These are phyloP conservation scores for Torulaspora maleeae DNA, from an alignment of 805 yeast genomes.

Conservation along the genomic window DNA sequence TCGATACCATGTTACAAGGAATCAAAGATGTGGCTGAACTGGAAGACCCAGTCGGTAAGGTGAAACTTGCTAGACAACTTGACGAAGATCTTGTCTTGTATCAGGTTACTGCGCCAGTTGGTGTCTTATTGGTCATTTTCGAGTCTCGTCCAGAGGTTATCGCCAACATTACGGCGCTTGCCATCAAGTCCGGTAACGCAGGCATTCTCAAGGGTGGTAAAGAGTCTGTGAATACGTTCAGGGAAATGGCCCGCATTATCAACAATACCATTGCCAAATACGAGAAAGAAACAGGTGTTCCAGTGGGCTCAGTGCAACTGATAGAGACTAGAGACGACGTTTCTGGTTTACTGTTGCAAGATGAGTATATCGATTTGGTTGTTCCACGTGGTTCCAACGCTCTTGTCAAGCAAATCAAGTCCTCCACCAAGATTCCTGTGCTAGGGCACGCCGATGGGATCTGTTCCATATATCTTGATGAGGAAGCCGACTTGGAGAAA, in stretches of 20 bases:
- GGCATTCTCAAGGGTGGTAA: slow-evolving; percentile 98
- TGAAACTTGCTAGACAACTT: slow-evolving; percentile 73
- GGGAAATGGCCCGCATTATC: slow-evolving; percentile 71
- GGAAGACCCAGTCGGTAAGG: slow-evolving; percentile 89
- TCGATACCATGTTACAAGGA: slow-evolving; percentile 92
- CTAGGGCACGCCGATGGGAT: slow-evolving; percentile 98
- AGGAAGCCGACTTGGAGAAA: slow-evolving; percentile 69
- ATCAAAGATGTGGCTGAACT: slow-evolving; percentile 83
- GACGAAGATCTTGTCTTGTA: slow-evolving; percentile 86
- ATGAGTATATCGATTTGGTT: slow-evolving; percentile 85
- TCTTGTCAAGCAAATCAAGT: slow-evolving; percentile 80
- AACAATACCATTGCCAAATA: slow-evolving; percentile 46
- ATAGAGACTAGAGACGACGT: slow-evolving; percentile 89
- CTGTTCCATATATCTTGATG: slow-evolving; percentile 82
- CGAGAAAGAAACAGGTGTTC: slow-evolving; percentile 58
- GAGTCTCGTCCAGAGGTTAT: slow-evolving; percentile 98
- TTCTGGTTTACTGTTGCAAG: slow-evolving; percentile 75
- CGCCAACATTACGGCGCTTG: slow-evolving; percentile 93
- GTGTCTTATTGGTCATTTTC: slow-evolving; percentile 86
- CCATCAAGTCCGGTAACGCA: slow-evolving; percentile 93
- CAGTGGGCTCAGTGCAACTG: slow-evolving; percentile 75
- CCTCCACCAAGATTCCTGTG: slow-evolving; percentile 89
- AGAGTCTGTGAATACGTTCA: slow-evolving; percentile 81
- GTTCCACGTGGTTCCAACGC: slow-evolving; percentile 98
- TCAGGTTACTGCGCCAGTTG: slow-evolving; percentile 89